A percentile compares a stretch with the other conserved stretches of the same genome.
Conservation (phyloP, 306 rosid genomes). For the Dalbergia cochinchinensis region DNA sequence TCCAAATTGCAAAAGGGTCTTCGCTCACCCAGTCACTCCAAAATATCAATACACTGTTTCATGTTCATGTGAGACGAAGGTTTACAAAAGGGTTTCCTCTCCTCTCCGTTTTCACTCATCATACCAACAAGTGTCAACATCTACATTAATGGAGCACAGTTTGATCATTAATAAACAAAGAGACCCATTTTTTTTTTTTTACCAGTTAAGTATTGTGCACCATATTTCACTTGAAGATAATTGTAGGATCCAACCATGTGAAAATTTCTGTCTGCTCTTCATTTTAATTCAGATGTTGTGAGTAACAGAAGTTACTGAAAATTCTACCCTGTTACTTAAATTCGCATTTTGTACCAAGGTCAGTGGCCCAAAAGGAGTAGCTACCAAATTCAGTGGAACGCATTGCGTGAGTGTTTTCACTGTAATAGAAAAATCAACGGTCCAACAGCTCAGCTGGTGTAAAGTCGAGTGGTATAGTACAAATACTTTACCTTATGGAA, state of each 20-base stretch:
- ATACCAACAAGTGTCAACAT: too few species aligned
- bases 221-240: too few species aligned
- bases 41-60: not conserved
- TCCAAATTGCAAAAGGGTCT: not conserved
- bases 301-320: not conserved
- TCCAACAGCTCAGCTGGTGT: constrained; percentile 10
- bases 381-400: not conserved
- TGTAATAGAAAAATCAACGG: constrained; percentile 4
- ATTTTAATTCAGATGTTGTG: not conserved
- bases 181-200: too few species aligned
- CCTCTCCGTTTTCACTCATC: not conserved
- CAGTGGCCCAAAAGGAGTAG: constrained; percentile 15
- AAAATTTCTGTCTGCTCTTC: not conserved
- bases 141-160: not conserved
- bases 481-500: not conserved
- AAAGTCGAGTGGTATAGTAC: not conserved
- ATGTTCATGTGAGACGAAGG: not conserved
- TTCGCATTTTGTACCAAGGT: not conserved
- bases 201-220: too few species aligned
- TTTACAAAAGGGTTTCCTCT: too few species aligned
- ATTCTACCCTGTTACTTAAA: not conserved
- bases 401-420: constrained; percentile 7
- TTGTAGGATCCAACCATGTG: too few species aligned
- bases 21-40: not conserved
- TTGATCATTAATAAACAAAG: not conserved